phyloP scores from a whole-genome alignment of 2,329 filamentous ascomycete species.

The Botrytis porri region DNA sequence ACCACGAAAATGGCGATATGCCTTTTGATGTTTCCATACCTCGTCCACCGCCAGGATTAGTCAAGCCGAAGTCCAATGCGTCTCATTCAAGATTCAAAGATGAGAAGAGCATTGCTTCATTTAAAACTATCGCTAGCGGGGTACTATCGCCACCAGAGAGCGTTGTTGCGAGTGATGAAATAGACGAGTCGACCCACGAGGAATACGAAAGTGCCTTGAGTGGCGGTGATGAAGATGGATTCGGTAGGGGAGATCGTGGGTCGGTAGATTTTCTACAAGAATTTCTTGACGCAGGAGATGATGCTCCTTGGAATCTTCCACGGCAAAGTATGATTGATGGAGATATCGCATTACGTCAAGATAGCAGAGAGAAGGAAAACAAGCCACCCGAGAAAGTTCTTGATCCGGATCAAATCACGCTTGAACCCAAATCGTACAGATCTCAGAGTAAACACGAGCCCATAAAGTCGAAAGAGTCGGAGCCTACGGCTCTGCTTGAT shows the following conservation, averaged over 20 bases:
- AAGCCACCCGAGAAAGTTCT: neutral
- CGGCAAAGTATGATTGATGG: constrained; percentile 12
- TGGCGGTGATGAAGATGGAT: constrained; percentile 17
- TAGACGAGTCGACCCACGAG: constrained; percentile 9
- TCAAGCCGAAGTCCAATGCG: constrained; percentile 14
- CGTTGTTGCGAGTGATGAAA: constrained; percentile 10
- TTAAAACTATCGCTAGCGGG: constrained; percentile 12
- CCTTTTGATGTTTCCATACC: constrained; percentile 4
- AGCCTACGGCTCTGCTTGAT: constrained; percentile 12
- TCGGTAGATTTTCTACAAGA: constrained; percentile 15
- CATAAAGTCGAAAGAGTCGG: constrained; percentile 6
- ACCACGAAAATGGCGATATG: neutral
- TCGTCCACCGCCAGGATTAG: constrained; percentile 3
- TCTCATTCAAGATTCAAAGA: neutral
- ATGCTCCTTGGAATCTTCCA: constrained; percentile 18
- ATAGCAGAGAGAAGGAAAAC: neutral
- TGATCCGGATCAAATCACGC: constrained; percentile 17
- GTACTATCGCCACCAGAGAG: constrained; percentile 9
- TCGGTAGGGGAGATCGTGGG: constrained; percentile 11
- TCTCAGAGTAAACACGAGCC: constrained; percentile 12
- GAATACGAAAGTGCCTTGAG: constrained; percentile 19
- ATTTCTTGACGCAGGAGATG: constrained; percentile 15
- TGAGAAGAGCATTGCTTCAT: constrained; percentile 16
- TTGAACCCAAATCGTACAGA: constrained; percentile 17
- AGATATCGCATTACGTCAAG: neutral